Percentiles rank a stretch among this genome's conserved stretches.
These are phyloP conservation scores for Rhodosporidiobolus odoratus DNA, from an alignment of 768 basidiomycete genomes.

Conservation along the genomic window DNA sequence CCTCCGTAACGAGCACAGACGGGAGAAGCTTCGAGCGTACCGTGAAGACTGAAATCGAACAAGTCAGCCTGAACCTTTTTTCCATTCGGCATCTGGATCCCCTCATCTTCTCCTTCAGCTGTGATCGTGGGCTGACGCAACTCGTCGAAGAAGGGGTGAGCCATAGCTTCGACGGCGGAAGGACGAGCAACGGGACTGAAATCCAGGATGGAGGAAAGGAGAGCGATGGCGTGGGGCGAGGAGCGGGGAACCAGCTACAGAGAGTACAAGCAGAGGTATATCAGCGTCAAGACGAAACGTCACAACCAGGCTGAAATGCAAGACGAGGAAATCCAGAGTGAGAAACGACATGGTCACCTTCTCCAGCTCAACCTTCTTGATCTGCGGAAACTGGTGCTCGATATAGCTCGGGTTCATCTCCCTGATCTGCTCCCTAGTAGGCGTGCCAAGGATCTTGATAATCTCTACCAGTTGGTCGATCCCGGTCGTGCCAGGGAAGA, in stretches of 20 bases:
- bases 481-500: slow-evolving; percentile 93
- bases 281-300: neutral
- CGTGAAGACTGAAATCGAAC: slow-evolving; percentile 64
- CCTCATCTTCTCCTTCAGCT: neutral
- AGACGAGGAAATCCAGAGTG: neutral
- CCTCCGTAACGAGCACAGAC: neutral
- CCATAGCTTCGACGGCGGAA: slow-evolving; percentile 76
- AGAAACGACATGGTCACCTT: neutral
- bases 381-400: slow-evolving; percentile 99
- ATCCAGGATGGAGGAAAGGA: slow-evolving; percentile 84
- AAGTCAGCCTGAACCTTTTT: slow-evolving; percentile 75
- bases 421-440: slow-evolving; percentile 95
- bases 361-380: slow-evolving; percentile 59
- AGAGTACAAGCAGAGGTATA: no score
- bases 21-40: no score
- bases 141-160: slow-evolving; percentile 85
- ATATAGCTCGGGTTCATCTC: slow-evolving; percentile 99
- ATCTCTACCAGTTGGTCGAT: slow-evolving; percentile 99
- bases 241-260: slow-evolving; percentile 80
- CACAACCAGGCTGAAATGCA: no score
- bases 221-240: slow-evolving; percentile 83
- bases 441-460: slow-evolving; percentile 97
- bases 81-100: slow-evolving; percentile 71
- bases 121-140: slow-evolving; percentile 58
- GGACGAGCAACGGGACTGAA: slow-evolving; percentile 86